Percentiles rank a stretch among this genome's conserved stretches.
Conservation (phyloP, 352 stramenopile species). For the Pythium biforme region DNA sequence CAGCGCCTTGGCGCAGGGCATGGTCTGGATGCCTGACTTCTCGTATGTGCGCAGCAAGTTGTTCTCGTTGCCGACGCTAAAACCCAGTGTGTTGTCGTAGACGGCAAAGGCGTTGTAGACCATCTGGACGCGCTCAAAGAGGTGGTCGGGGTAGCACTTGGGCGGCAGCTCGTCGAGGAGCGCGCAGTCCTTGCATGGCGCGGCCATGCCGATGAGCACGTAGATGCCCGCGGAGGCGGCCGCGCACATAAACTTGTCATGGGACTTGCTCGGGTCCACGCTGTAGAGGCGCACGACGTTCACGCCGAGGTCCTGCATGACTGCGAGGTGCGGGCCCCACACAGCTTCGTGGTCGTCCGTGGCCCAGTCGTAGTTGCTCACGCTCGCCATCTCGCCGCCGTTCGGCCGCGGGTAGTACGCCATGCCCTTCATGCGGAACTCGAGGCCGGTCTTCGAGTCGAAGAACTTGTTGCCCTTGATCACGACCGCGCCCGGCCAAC, state of each 20-base stretch:
- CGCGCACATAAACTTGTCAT: constrained; percentile 82
- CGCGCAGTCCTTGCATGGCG: constrained; percentile 40
- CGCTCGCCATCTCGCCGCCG: constrained; percentile 34
- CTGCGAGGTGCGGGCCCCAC: constrained; percentile 46
- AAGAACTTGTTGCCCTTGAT: constrained; percentile 79
- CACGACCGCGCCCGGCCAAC: constrained; percentile 43
- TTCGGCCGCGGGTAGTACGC: constrained; percentile 75
- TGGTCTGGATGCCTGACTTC: constrained; percentile 30
- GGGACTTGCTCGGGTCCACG: constrained; percentile 53
- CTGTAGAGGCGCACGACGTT: constrained; percentile 74
- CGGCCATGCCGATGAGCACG: constrained; percentile 48
- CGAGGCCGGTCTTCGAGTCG: constrained; percentile 40
- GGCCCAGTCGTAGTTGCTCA: constrained; percentile 61
- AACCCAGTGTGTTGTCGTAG: constrained; percentile 57
- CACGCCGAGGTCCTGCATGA: constrained; percentile 60
- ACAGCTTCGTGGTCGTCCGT: constrained; percentile 54
- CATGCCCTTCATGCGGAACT: constrained; percentile 72
- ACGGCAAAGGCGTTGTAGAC: constrained; percentile 59
- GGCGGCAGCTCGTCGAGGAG: constrained; percentile 35
- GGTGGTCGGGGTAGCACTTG: constrained; percentile 43
- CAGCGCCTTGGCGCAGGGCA: constrained; percentile 51
- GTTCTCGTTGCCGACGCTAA: constrained; percentile 55
- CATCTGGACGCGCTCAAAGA: constrained; percentile 42
- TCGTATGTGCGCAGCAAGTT: constrained; percentile 40
- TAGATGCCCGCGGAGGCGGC: constrained; percentile 49